These are phyloP conservation scores for Rhodosporidiobolus odoratus DNA, from an alignment of 768 basidiomycete genomes.

Conservation along the genomic window DNA sequence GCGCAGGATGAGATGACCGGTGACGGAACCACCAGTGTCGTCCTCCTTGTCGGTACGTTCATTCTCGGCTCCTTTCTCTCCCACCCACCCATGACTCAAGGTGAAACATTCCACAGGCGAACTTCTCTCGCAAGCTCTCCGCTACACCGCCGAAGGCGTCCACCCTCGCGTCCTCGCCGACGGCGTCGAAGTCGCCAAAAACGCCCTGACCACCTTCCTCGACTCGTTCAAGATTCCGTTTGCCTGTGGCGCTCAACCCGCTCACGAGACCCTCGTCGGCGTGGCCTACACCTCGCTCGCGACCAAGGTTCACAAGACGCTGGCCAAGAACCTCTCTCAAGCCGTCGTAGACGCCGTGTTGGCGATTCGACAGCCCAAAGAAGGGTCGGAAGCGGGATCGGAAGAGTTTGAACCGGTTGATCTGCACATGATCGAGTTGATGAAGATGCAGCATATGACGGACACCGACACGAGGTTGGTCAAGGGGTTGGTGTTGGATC, in stretches of 20 bases:
- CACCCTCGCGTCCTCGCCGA: slow-evolving; percentile 93
- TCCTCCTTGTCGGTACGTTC: slow-evolving; percentile 66
- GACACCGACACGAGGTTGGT: slow-evolving; percentile 95
- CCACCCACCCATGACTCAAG: background rate
- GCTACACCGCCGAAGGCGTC: slow-evolving; percentile 95
- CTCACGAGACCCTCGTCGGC: slow-evolving; percentile 84
- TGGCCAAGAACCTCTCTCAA: slow-evolving; percentile 81
- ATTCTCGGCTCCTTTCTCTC: slow-evolving; percentile 52
- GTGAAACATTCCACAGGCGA: slow-evolving; percentile 22
- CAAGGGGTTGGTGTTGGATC: slow-evolving; percentile 91
- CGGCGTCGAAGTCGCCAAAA: slow-evolving; percentile 96
- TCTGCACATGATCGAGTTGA: slow-evolving; percentile 97
- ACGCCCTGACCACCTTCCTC: slow-evolving; percentile 67
- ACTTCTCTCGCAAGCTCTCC: slow-evolving; percentile 91
- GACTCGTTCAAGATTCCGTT: slow-evolving; percentile 76
- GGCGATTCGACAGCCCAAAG: slow-evolving; percentile 62
- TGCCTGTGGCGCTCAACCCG: slow-evolving; percentile 54
- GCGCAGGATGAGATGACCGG: slow-evolving; percentile 99
- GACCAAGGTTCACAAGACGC: slow-evolving; percentile 75
- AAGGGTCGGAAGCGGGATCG: background rate
- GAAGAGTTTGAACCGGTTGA: slow-evolving; percentile 79
- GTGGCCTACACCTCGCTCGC: slow-evolving; percentile 92
- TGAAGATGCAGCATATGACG: slow-evolving; percentile 99
- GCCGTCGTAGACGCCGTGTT: slow-evolving; percentile 94
- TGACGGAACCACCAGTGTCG: slow-evolving; percentile 96